Evolutionary conservation across 1,139 yeast genomes (phyloP).

Genomic region (Sugiyamaella japonica): DNA sequence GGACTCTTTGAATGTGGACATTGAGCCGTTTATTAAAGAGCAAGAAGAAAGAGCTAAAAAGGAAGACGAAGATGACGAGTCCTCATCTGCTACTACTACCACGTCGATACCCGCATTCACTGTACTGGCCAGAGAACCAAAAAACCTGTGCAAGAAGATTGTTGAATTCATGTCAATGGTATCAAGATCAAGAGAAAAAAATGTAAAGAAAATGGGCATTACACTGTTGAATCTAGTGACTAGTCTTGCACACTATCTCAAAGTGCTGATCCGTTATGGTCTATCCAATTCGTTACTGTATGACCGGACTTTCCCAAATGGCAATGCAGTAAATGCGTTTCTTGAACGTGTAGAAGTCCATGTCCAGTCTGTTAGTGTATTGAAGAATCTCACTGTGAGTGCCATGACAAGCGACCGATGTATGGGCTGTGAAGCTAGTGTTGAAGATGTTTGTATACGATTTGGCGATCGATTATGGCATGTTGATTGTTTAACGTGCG

Average conservation of each 20-base stretch:
- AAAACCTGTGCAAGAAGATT: slow-evolving; percentile 61
- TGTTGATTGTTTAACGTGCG: slow-evolving; percentile 65
- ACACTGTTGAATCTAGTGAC: slow-evolving; percentile 81
- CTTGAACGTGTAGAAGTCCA: slow-evolving; percentile 45
- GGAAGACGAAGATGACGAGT: slow-evolving; percentile 15
- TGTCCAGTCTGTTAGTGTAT: slow-evolving; percentile 39
- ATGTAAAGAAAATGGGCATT: slow-evolving; percentile 44
- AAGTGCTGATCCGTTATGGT: slow-evolving; percentile 79
- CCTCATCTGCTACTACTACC: slow-evolving; percentile 15
- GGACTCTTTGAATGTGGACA: slow-evolving; percentile 47
- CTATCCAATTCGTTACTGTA: slow-evolving; percentile 69
- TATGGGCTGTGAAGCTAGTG: slow-evolving; percentile 64
- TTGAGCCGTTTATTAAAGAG: slow-evolving; percentile 30
- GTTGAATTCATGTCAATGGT: slow-evolving; percentile 46
- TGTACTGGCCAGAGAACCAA: slow-evolving; percentile 70
- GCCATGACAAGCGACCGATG: slow-evolving; percentile 79
- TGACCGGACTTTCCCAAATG: slow-evolving; percentile 58
- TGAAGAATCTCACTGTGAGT: slow-evolving; percentile 53
- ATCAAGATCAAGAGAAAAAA: slow-evolving; percentile 40
- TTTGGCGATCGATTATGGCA: slow-evolving; percentile 79
- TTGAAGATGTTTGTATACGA: slow-evolving; percentile 76
- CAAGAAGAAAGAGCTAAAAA: slow-evolving; percentile 17
- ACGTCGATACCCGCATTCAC: slow-evolving; percentile 25
- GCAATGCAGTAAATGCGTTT: slow-evolving; percentile 51
- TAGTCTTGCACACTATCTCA: slow-evolving; percentile 89